Evolutionary conservation across 2,329 filamentous ascomycete genomes (phyloP), one percentile per base, ranked within the genome.

Genomic region (Sporothrix schenckii): DNA sequence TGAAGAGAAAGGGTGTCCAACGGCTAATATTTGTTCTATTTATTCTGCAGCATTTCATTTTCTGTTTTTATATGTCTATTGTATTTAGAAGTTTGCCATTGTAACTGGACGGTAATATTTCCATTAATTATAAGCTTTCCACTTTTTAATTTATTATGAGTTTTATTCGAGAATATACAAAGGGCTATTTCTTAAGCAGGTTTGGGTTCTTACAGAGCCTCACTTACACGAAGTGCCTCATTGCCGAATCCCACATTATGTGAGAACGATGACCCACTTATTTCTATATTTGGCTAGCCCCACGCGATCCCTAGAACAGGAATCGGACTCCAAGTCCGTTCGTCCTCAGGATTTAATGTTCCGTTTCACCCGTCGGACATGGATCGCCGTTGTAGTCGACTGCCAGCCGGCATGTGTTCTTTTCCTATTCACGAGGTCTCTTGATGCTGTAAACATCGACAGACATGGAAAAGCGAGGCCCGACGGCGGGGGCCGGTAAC

Each of bases 311-410:
- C 14, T 9, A 1, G 44, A 65, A 27, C 66, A 39, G 66, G 56
- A 39, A 30, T 68, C 66, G 66, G 66, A 44, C 34, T 68, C n/a
- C 50, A 68, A 68, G 66, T 68, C 66, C 66, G 66, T 47, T 10
- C 52, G n/a, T n/a, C 14, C 13, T 47, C 30, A 56, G 66, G 66
- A 68, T 47, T 68, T 68, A 56, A 68, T 50, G 11, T 11, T 68
- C 66, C 52, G 49, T 54, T 19, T 52, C 66, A n/a, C 44, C 41
- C 60, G 50, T 41, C 24, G 54, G 21, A 65, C 47, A 60, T 63
- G 54, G 24, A 41, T 41, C 41, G 39, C 39, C 58, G 39, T 47
- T 41, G 9, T 39, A 5, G 10, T 41, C 16, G 19, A 34, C 7
- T 13, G 30, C 34, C 56, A 41, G 5, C 11, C 16, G 30, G 30